phyloP scores from a whole-genome alignment of 2,329 filamentous ascomycete genomes.

The Trichoderma hamatum region DNA sequence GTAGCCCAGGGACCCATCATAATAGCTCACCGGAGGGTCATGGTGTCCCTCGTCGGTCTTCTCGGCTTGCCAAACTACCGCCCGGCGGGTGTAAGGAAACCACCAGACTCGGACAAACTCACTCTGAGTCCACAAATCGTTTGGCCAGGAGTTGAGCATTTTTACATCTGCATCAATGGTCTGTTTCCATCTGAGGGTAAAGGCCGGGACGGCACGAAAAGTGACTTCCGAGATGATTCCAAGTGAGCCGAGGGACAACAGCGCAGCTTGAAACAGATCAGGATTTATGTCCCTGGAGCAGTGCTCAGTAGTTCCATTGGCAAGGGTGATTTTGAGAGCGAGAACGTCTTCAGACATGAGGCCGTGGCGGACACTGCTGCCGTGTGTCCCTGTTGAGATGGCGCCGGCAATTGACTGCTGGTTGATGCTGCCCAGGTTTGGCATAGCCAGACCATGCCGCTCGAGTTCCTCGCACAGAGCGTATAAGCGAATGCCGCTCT shows the following conservation, averaged over 20 bases:
- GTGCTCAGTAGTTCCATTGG: conserved; percentile 72
- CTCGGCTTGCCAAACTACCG: conserved; percentile 87
- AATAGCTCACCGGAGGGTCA: conserved; percentile 70
- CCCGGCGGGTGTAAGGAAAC: conserved; percentile 88
- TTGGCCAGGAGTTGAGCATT: conserved; percentile 72
- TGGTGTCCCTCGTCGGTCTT: conserved; percentile 66
- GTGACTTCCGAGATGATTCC: conserved; percentile 91
- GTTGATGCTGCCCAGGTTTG: conserved; percentile 93
- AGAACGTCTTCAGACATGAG: conserved; percentile 79
- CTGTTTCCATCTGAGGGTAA: conserved; percentile 86
- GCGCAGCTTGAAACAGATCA: conserved; percentile 83
- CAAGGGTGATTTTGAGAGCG: conserved; percentile 76
- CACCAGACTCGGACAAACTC: conserved; percentile 97
- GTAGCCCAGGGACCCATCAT: conserved; percentile 80
- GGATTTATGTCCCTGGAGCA: conserved; percentile 72
- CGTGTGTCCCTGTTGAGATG: conserved; percentile 91
- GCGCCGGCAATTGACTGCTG: conserved; percentile 91
- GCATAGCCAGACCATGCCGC: conserved; percentile 77
- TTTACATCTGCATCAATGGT: conserved; percentile 70
- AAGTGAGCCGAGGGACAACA: conserved; percentile 84
- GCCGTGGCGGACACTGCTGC: conserved; percentile 81
- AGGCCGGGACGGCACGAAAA: conserved; percentile 76
- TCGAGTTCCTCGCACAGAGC: conserved; percentile 75
- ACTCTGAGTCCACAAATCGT: conserved; percentile 75
- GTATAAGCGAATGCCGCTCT: conserved; percentile 85